Percentiles rank a stretch among this genome's conserved stretches.
Conservation (phyloP, 2,329 filamentous ascomycete genomes). For the Delphinella strobiligena region DNA sequence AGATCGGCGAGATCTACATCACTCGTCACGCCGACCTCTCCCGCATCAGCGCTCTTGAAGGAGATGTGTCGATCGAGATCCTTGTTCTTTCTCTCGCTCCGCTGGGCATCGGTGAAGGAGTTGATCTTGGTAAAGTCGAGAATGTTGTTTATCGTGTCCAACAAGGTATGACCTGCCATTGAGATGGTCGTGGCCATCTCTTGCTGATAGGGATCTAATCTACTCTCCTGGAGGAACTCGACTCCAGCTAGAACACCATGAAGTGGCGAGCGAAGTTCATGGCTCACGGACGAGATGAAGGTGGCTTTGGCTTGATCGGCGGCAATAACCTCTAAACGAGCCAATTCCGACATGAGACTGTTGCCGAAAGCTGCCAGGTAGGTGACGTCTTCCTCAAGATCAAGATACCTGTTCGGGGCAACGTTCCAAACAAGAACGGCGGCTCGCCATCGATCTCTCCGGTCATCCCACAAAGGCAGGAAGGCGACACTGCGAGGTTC, state of each 20-base stretch:
- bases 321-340: slow-evolving; percentile 23
- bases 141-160: slow-evolving; percentile 35
- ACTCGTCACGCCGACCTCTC: slow-evolving; percentile 7
- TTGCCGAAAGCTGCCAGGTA: slow-evolving; percentile 26
- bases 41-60: slow-evolving; percentile 8
- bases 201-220: slow-evolving; percentile 25
- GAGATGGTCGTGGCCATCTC: slow-evolving; percentile 36
- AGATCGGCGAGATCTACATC: slow-evolving; percentile 14
- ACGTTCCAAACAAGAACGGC: slow-evolving; percentile 28
- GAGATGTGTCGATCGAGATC: slow-evolving; percentile 2
- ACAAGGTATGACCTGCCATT: slow-evolving; percentile 35
- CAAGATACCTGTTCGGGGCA: slow-evolving; percentile 23
- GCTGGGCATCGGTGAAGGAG: slow-evolving; percentile 13
- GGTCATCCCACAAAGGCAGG: slow-evolving; percentile 36
- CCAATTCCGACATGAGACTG: slow-evolving; percentile 26
- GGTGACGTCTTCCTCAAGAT: slow-evolving; percentile 23
- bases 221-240: slow-evolving; percentile 36
- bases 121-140: slow-evolving; percentile 34
- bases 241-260: slow-evolving; percentile 38
- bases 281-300: slow-evolving; percentile 39
- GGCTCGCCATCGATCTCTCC: slow-evolving; percentile 7
- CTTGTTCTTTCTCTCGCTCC: slow-evolving; percentile 3
- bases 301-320: slow-evolving; percentile 37
- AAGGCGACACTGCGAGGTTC: slow-evolving; percentile 36
- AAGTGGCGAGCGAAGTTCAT: slow-evolving; percentile 38